Percentiles rank a stretch among this genome's conserved stretches.
Conservation (phyloP, 139 green algal genomes). For the Closterium sp. region DNA sequence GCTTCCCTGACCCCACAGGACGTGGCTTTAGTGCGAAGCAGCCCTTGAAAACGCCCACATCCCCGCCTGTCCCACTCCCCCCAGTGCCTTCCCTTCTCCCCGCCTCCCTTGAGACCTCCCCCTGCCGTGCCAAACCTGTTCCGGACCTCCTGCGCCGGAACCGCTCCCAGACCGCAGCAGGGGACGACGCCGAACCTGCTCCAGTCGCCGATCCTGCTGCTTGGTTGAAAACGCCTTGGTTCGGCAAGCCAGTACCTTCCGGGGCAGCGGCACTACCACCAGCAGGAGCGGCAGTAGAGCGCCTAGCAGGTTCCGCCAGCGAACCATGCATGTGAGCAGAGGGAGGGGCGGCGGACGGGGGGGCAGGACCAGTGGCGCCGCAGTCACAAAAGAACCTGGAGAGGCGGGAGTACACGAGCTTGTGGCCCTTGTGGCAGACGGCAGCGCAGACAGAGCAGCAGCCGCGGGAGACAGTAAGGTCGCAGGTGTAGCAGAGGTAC, state of each 20-base stretch:
- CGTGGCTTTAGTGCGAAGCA: not conserved
- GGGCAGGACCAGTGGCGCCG: constrained; percentile 31
- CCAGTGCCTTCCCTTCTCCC: not conserved
- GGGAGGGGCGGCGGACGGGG: not conserved
- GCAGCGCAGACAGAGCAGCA: constrained; percentile 64
- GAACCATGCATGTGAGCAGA: not conserved
- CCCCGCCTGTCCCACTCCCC: not conserved
- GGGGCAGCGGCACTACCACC: not conserved
- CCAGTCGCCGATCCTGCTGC: no score
- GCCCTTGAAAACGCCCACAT: not conserved
- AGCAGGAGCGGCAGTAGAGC: not conserved
- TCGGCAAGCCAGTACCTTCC: not conserved
- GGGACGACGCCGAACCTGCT: not conserved
- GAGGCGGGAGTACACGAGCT: constrained; percentile 61
- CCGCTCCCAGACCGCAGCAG: not conserved
- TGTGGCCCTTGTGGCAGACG: constrained; percentile 65
- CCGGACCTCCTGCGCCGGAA: not conserved
- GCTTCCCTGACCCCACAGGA: not conserved
- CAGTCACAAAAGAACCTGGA: constrained; percentile 69
- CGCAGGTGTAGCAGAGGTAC: constrained; percentile 72
- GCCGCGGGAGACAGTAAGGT: constrained; percentile 60
- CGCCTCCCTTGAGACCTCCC: not conserved
- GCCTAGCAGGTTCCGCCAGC: not conserved
- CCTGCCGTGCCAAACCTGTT: not conserved
- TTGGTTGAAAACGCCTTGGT: not conserved